These are phyloP conservation scores for Paraglomus brasilianum DNA, from an alignment of 192 early-diverging fungal species.

Conservation along the genomic window DNA sequence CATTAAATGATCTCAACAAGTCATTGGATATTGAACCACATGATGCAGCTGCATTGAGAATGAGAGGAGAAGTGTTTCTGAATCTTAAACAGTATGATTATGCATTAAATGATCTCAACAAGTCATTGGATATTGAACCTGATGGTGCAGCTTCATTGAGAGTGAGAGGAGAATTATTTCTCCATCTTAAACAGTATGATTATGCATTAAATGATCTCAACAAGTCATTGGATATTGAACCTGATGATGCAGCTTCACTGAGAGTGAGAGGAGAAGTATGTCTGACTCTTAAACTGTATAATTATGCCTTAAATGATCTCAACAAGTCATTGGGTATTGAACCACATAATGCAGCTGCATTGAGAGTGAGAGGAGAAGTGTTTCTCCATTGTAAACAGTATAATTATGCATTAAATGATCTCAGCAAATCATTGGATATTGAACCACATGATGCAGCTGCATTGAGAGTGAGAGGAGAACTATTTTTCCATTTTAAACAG, in stretches of 20 bases:
- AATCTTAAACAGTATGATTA: background rate
- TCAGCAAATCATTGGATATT: too few species aligned
- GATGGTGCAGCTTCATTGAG: background rate
- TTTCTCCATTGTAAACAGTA: too few species aligned
- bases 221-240: background rate
- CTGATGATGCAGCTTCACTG: background rate
- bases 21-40: background rate
- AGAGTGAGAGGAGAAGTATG: background rate
- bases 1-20: background rate
- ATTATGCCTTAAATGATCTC: background rate
- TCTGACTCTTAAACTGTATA: background rate
- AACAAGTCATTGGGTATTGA: background rate
- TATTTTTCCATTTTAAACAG: too few species aligned
- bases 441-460: too few species aligned
- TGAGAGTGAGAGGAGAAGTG: too few species aligned
- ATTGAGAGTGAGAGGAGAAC: too few species aligned
- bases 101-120: constrained; percentile 16
- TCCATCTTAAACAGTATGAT: background rate
- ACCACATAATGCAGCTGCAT: too few species aligned
- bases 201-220: constrained; percentile 5
- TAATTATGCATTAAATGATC: too few species aligned
- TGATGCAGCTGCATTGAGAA: background rate
- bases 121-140: constrained; percentile 3
- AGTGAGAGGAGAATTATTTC: background rate
- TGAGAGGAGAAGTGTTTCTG: constrained; percentile 1